Evolutionary conservation across 192 early-diverging fungal genomes (phyloP).

Genomic region (Dimargaris verticillata): DNA sequence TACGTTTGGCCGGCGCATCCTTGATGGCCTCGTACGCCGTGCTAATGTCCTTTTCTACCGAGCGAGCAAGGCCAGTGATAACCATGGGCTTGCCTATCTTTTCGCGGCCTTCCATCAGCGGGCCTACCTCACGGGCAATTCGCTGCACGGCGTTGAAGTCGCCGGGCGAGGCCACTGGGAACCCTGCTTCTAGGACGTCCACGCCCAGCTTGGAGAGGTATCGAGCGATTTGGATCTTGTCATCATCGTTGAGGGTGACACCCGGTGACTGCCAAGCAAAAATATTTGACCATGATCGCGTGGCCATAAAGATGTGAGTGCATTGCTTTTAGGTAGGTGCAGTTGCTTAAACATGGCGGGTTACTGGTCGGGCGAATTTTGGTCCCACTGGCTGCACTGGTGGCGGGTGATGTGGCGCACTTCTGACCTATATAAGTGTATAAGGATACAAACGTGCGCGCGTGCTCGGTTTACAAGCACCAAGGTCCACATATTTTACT

Average conservation of each 20-base stretch:
- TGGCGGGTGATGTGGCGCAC: too few relatives aligned
- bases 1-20: conserved; percentile 69
- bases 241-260: conserved; percentile 76
- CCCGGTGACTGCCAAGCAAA: conserved; percentile 63
- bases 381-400: too few relatives aligned
- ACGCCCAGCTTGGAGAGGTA: conserved; percentile 88
- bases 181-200: conserved; percentile 91
- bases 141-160: conserved; percentile 91
- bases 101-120: conserved; percentile 62
- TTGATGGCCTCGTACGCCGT: conserved; percentile 78
- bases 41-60: conserved; percentile 68
- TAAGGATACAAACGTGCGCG: too few relatives aligned
- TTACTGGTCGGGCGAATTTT: too few relatives aligned
- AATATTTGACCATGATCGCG: background rate
- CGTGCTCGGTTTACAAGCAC: too few relatives aligned
- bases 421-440: too few relatives aligned
- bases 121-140: conserved; percentile 84
- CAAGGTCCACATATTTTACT: too few relatives aligned
- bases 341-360: too few relatives aligned
- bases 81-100: conserved; percentile 66
- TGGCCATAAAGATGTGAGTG: too few relatives aligned
- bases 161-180: conserved; percentile 82
- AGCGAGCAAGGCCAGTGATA: conserved; percentile 80
- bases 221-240: conserved; percentile 90
- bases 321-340: too few relatives aligned